phyloP scores from a whole-genome alignment of 2,329 filamentous ascomycete genomes.

The Fusarium temperatum region DNA sequence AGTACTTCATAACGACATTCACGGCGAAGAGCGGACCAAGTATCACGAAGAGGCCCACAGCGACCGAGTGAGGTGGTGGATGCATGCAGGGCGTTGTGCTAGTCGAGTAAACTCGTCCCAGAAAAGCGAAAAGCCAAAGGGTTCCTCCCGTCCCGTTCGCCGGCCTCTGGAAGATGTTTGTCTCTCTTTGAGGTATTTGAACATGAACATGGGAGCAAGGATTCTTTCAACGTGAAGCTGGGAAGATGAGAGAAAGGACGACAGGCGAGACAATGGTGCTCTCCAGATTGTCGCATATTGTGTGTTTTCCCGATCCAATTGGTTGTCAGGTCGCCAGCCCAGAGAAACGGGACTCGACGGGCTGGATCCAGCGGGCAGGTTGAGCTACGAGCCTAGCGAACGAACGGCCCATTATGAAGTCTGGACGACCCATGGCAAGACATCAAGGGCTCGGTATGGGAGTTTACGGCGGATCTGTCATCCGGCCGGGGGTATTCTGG shows the following conservation, averaged over 20 bases:
- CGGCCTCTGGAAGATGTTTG: slow-evolving; percentile 24
- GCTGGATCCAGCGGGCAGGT: slow-evolving; percentile 44
- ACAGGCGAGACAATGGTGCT: slow-evolving; percentile 5
- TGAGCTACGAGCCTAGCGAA: slow-evolving; percentile 42
- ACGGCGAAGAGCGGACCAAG: slow-evolving; percentile 14
- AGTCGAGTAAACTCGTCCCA: slow-evolving; percentile 37
- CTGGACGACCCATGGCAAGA: slow-evolving; percentile 36
- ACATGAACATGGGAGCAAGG: neutral
- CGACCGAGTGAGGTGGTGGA: slow-evolving; percentile 38
- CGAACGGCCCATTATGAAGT: slow-evolving; percentile 38
- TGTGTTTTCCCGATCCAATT: slow-evolving; percentile 29
- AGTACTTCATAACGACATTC: slow-evolving; percentile 17
- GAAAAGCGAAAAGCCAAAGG: slow-evolving; percentile 37
- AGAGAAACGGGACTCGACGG: slow-evolving; percentile 40
- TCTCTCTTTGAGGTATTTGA: slow-evolving; percentile 14
- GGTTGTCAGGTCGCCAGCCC: slow-evolving; percentile 33
- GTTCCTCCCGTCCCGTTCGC: slow-evolving; percentile 43
- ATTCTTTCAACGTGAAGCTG: neutral
- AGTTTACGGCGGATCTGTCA: slow-evolving; percentile 41
- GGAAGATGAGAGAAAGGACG: neutral
- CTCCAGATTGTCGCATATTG: slow-evolving; percentile 13
- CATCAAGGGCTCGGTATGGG: slow-evolving; percentile 41
- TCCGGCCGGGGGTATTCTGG: slow-evolving; percentile 31
- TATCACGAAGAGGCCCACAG: slow-evolving; percentile 35
- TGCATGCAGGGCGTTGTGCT: slow-evolving; percentile 43